Evolutionary conservation across 176 grass and related monocot species (phyloP).

Genomic region (Poa annua): DNA sequence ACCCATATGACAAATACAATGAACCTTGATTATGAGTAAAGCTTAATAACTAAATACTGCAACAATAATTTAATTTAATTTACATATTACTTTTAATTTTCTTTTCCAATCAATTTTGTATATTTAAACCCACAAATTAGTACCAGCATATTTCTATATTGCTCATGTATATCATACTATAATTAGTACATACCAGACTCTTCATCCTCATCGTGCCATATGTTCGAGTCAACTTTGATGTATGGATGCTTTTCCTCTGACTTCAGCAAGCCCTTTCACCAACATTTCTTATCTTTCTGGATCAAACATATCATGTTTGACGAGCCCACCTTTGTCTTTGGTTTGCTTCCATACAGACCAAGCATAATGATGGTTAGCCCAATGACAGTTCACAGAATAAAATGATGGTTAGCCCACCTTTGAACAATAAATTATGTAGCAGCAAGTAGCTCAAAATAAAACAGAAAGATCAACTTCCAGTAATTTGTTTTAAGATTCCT

Average conservation of each 20-base stretch:
- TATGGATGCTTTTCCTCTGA: slow-evolving; percentile 91
- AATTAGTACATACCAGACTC: slow-evolving; percentile 63
- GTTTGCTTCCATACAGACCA: slow-evolving; percentile 67
- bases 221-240: slow-evolving; percentile 99
- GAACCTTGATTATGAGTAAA: too few relatives aligned
- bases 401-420: neutral
- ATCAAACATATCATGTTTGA: slow-evolving; percentile 83
- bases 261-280: slow-evolving; percentile 91
- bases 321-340: slow-evolving; percentile 77
- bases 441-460: neutral
- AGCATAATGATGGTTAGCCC: neutral
- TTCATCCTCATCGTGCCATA: slow-evolving; percentile 97
- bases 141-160: slow-evolving; percentile 14
- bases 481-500: neutral
- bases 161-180: slow-evolving; percentile 7
- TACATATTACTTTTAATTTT: slow-evolving; percentile 1
- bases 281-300: slow-evolving; percentile 90
- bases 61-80: too few relatives aligned
- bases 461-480: neutral
- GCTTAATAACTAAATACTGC: too few relatives aligned
- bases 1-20: too few relatives aligned
- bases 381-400: slow-evolving; percentile 25
- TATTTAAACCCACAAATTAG: neutral
- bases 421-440: neutral
- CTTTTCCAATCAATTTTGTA: neutral